Base-by-base conservation (phyloP, 495 filamentous ascomycete genomes). In the Podospora tetraspora region DNA sequence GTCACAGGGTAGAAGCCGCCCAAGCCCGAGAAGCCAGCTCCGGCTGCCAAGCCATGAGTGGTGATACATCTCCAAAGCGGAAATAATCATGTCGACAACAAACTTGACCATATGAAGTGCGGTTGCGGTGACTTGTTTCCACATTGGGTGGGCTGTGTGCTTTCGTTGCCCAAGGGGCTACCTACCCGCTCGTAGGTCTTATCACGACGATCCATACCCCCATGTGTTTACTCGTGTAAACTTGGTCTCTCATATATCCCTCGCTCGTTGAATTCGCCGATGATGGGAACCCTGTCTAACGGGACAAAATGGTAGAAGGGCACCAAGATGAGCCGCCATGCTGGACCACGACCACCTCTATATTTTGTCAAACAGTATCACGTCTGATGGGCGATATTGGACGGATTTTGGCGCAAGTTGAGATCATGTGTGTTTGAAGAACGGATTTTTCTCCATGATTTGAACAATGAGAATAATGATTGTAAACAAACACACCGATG, bases 1-100 rank as follows among this genome's bases (percentile, higher is more conserved):
- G 67, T 64, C 63, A 70, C 73, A 68, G 64, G 70, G 34, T 74
- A 70, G 24, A 69, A 65, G 4, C 61, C 66, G 30, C 59, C 34
- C 16, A 70, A 30, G 29, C 30, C 30, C 30, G 30, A 37, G 12
- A 52, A 52, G 43, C 43, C 43, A 52, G 5, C 43, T 52, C 43
- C 19, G 12, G 43, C 19, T 8, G 43, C 43, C 7, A 8, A 52
- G 16, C 43, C 43, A 52, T 52, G 43, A 52, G 19, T 9, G 2
- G 5, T 52, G 43, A n/a, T 52, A n/a, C 19, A 52, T n/a, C 19
- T n/a, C 2, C 1, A 2, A 8, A 2, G 19, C 7, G 43, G 43
- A 52, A 52, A 43, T 1, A n/a, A 52, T 8, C 8, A 52, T n/a
- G 43, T n/a, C 12, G 43, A 52, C 34, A 43, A 19, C 34, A 12